Conservation (phyloP, 1,284 basidiomycete species). For the Cryptococcus hybrid region DNA sequence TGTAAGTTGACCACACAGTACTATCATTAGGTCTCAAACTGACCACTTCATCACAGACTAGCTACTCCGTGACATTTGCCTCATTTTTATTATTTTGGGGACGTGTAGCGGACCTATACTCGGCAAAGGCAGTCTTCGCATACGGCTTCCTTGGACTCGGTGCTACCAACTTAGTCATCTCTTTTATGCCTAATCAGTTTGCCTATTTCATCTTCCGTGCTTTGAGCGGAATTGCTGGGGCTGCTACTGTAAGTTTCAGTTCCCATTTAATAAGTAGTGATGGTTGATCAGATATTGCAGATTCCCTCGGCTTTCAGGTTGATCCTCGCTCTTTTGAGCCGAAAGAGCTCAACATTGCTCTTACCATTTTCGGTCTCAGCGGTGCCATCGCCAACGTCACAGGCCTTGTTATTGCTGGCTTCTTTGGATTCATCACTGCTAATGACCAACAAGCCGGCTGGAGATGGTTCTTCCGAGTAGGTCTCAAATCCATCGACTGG, state of each 20-base stretch:
- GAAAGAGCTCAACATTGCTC: slow-evolving; percentile 32
- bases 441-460: slow-evolving; percentile 40
- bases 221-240: slow-evolving; percentile 33
- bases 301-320: slow-evolving; percentile 45
- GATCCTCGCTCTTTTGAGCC: slow-evolving; percentile 37
- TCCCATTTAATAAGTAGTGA: slow-evolving; percentile 23
- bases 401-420: slow-evolving; percentile 38
- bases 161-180: slow-evolving; percentile 32
- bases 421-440: slow-evolving; percentile 46
- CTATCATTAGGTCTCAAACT: neutral
- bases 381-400: slow-evolving; percentile 44
- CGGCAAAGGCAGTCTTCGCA: slow-evolving; percentile 36
- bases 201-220: slow-evolving; percentile 41
- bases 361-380: slow-evolving; percentile 42
- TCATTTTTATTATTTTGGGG: slow-evolving; percentile 38
- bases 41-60: neutral
- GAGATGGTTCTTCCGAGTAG: slow-evolving; percentile 49
- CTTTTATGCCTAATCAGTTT: slow-evolving; percentile 36
- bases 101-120: slow-evolving; percentile 39
- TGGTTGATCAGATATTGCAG: slow-evolving; percentile 23
- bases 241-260: slow-evolving; percentile 34
- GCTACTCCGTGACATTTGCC: slow-evolving; percentile 5
- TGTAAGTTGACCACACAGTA: slow-evolving; percentile 7
- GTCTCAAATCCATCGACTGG: slow-evolving; percentile 38
- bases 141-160: slow-evolving; percentile 31